phyloP scores from a whole-genome alignment of 2,329 filamentous ascomycete species.

The Nothophaeocryptopus gaeumannii region DNA sequence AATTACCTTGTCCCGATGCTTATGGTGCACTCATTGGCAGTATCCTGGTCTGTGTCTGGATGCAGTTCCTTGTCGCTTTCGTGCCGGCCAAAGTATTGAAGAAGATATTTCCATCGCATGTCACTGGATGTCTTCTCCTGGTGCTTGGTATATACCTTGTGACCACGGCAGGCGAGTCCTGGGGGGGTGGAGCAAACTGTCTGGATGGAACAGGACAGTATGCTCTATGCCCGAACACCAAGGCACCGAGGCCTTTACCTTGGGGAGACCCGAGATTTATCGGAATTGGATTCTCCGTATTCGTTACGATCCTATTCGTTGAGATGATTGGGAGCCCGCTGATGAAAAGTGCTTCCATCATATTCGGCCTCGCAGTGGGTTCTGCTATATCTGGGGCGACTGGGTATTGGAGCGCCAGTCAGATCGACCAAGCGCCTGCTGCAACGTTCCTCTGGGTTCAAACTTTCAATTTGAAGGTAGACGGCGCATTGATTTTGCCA shows the following conservation, averaged over 20 bases:
- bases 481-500: conserved; percentile 19
- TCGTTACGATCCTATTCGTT: conserved; percentile 22
- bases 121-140: conserved; percentile 18
- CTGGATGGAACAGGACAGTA: conserved; percentile 17
- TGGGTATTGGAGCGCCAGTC: conserved; percentile 19
- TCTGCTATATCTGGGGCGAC: conserved; percentile 21
- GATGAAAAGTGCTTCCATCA: conserved; percentile 22
- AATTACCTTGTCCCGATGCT: conserved; percentile 19
- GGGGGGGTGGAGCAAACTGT: conserved; percentile 22
- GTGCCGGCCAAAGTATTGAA: conserved; percentile 18
- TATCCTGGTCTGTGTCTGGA: conserved; percentile 20
- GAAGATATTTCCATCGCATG: conserved; percentile 17
- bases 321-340: conserved; percentile 20
- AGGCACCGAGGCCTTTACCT: conserved; percentile 17
- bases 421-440: conserved; percentile 18
- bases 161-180: conserved; percentile 18
- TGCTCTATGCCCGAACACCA: conserved; percentile 18
- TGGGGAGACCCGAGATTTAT: conserved; percentile 23
- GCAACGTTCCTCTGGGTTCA: conserved; percentile 19
- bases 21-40: conserved; percentile 21
- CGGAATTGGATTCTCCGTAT: conserved; percentile 22
- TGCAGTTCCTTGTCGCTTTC: conserved; percentile 20
- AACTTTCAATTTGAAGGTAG: conserved; percentile 20
- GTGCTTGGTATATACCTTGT: conserved; percentile 21
- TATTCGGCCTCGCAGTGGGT: conserved; percentile 21